A percentile compares a stretch with the other conserved stretches of the same genome.
phyloP scores from a whole-genome alignment of 75 land plant genomes.

The Azolla pinnata region DNA sequence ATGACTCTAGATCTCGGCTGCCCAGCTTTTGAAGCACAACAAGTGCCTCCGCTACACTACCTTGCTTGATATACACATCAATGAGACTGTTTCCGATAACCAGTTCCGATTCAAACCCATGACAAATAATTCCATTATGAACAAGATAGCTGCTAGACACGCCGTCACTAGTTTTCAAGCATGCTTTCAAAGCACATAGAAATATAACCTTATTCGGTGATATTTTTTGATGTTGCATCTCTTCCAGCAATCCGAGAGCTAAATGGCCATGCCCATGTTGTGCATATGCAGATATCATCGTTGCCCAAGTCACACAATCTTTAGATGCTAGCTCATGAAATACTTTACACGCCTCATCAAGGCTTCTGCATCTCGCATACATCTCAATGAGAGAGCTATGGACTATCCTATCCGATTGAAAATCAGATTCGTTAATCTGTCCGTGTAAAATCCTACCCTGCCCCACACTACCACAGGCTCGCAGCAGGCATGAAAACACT shows the following conservation, averaged over 20 bases:
- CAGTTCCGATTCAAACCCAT: constrained; percentile 30
- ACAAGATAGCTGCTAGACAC: constrained; percentile 30
- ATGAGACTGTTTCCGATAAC: constrained; percentile 57
- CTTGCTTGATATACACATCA: constrained; percentile 62
- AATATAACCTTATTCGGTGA: constrained; percentile 44
- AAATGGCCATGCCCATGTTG: constrained; percentile 43
- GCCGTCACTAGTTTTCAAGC: constrained; percentile 4
- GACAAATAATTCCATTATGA: constrained; percentile 48
- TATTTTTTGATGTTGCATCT: constrained; percentile 50
- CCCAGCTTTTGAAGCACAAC: constrained; percentile 30
- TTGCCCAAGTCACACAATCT: constrained; percentile 54
- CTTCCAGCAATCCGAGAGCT: constrained; percentile 36
- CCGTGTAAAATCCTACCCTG: constrained; percentile 27
- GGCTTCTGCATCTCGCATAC: constrained; percentile 43
- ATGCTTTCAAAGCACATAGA: constrained; percentile 38
- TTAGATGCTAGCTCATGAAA: constrained; percentile 37
- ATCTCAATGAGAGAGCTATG: constrained; percentile 32
- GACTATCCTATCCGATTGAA: constrained; percentile 32
- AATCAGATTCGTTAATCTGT: constrained; percentile 33
- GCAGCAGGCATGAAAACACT: constrained; percentile 41
- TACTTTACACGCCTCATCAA: constrained; percentile 33
- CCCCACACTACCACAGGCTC: constrained; percentile 24
- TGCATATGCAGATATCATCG: constrained; percentile 50
- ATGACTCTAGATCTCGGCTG: constrained; percentile 35
- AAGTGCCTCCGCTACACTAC: constrained; percentile 29